These are phyloP conservation scores for Candida anglica DNA, from an alignment of 805 yeast species.

Conservation along the genomic window DNA sequence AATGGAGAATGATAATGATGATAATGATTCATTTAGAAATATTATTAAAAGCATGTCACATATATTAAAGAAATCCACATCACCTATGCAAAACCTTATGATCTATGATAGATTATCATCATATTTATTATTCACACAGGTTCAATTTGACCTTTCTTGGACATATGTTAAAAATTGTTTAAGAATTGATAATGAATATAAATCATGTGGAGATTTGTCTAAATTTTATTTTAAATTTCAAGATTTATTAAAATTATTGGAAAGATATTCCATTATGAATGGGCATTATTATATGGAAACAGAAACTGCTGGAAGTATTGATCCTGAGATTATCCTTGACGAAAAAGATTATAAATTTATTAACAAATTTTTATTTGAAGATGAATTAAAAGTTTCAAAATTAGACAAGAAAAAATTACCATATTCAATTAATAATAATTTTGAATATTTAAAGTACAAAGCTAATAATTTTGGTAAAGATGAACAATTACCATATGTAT, in stretches of 20 bases:
- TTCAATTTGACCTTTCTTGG: slow-evolving; percentile 50
- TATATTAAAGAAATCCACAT: slow-evolving; percentile 24
- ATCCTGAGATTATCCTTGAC: slow-evolving; percentile 9
- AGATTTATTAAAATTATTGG: slow-evolving; percentile 33
- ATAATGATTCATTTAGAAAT: slow-evolving; percentile 8
- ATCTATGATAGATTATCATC: slow-evolving; percentile 23
- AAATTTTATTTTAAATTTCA: slow-evolving; percentile 48
- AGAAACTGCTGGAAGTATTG: slow-evolving; percentile 12
- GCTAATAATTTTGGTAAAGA: slow-evolving; percentile 24
- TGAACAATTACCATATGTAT: slow-evolving; percentile 14
- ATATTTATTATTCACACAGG: slow-evolving; percentile 43
- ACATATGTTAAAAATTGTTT: slow-evolving; percentile 62
- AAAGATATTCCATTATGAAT: slow-evolving; percentile 39
- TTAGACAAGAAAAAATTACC: slow-evolving; percentile 20
- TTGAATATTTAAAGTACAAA: slow-evolving; percentile 38
- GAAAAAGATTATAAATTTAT: slow-evolving; percentile 19
- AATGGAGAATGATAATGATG: slow-evolving; percentile 3
- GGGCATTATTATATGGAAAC: slow-evolving; percentile 28
- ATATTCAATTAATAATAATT: slow-evolving; percentile 35
- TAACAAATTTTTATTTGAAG: slow-evolving; percentile 20
- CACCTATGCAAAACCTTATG: slow-evolving; percentile 11
- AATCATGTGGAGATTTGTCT: slow-evolving; percentile 52
- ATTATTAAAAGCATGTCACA: slow-evolving; percentile 22
- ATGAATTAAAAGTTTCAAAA: slow-evolving; percentile 23
- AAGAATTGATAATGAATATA: slow-evolving; percentile 70